Evolutionary conservation across 164 flowering plant species (phyloP).

Genomic region (Kalanchoe fedtschenkoi): DNA sequence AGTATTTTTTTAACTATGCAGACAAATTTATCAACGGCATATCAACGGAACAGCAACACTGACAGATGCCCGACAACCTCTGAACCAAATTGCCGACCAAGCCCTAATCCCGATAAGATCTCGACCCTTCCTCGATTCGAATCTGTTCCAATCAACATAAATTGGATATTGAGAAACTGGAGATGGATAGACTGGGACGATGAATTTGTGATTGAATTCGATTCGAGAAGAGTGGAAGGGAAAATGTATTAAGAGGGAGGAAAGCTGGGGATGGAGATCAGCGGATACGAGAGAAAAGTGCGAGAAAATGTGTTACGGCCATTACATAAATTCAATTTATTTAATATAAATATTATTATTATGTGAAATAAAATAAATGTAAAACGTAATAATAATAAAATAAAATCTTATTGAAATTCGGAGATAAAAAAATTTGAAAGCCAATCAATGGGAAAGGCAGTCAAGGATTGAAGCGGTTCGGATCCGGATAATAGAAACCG

Average conservation of each 20-base stretch:
- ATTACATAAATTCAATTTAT: neutral
- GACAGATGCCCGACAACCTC: neutral
- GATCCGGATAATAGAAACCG: too few relatives aligned
- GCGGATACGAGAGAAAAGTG: conserved; percentile 6
- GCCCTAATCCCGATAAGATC: conserved; percentile 4
- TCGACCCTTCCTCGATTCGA: neutral
- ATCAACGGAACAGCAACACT: neutral
- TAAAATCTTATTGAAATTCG: neutral
- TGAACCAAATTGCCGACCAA: neutral
- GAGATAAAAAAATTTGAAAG: too few relatives aligned
- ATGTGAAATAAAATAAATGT: too few relatives aligned
- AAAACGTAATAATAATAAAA: neutral
- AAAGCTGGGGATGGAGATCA: conserved; percentile 4
- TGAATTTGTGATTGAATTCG: neutral
- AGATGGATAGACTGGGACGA: neutral
- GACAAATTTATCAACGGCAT: neutral
- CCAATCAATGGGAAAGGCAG: neutral
- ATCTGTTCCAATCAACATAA: neutral
- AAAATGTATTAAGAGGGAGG: neutral
- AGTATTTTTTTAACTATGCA: neutral
- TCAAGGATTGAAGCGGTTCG: too few relatives aligned
- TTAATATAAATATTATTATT: too few relatives aligned
- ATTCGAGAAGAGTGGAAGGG: neutral
- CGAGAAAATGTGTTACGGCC: conserved; percentile 4
- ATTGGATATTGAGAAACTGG: neutral